Evolutionary conservation across 208 protist species (phyloP).

Genomic region (Naegleria fowleri): DNA sequence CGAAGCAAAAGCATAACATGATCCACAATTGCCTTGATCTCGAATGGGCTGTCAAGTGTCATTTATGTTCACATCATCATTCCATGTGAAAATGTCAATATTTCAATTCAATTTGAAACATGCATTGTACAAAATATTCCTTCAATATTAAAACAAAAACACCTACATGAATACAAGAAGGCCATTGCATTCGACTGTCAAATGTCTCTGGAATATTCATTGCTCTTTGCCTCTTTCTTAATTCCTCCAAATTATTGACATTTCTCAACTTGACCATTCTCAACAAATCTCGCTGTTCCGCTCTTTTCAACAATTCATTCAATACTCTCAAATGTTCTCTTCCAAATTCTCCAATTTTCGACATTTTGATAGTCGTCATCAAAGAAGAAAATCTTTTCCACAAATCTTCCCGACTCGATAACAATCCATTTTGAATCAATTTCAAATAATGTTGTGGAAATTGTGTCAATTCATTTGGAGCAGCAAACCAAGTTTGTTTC

Average conservation of each 20-base stretch:
- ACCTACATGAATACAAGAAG: conserved; percentile 1
- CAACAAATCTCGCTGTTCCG: neutral
- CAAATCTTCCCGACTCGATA: neutral
- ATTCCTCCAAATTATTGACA: neutral
- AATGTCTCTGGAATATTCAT: neutral
- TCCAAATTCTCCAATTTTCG: neutral
- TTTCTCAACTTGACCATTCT: neutral
- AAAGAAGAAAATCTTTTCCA: neutral
- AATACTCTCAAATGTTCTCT: neutral
- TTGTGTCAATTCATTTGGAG: neutral
- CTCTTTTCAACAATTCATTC: neutral
- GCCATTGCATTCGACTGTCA: neutral
- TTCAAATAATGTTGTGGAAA: neutral
- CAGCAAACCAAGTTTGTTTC: neutral
- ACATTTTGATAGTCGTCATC: neutral
- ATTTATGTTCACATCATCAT: too few species aligned
- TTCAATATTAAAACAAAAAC: neutral
- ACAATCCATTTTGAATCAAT: neutral
- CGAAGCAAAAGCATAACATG: conserved; percentile 75
- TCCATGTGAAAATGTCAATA: too few species aligned
- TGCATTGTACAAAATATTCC: too few species aligned
- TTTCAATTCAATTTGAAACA: too few species aligned
- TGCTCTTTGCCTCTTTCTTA: neutral
- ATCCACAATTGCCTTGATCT: conserved; percentile 54
- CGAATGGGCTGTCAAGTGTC: neutral